Evolutionary conservation across 1,139 yeast genomes (phyloP), one percentile per base, ranked within the genome.

Genomic region (Candida neerlandica): DNA sequence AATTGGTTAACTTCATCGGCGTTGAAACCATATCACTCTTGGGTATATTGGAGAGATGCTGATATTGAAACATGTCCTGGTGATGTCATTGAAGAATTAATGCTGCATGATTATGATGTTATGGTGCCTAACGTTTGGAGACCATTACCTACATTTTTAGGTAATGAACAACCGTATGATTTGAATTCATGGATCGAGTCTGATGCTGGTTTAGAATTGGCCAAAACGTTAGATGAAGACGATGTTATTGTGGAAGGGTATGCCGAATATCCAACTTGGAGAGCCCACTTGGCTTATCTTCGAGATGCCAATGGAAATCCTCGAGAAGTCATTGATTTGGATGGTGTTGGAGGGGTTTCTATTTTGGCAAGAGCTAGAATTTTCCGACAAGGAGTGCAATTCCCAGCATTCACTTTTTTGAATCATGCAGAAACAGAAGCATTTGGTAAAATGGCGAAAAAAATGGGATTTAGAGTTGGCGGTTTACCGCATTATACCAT

Each of bases 1-100:
- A 90, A 90, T 66, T 90, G 96, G 95, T 72, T 90, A 46, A 81
- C 92, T 3, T 78, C 89, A 1, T 80, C 82, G 41, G 91, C 96
- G 0, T 71, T 90, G 54, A 81, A 84, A 60, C 91, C 96, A 1
- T 86, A 89, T 61, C 97, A 90, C 66, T 85, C 95, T 1, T 90
- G 96, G 96, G 96, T 90, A 11, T 87, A 89, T 64, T 90, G 97
- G 97, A 78, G 96, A 67, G 97, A 90, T 65, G 96, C 84, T 2
- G 97, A 90, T 64, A 85, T 90, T 49, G 96, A 89, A 60, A 80
- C 89, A 26, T 84, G 89, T 59, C 96, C 96, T 0, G 88, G 89
- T 15, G 76, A 86, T 42, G 86, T 90, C 43, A 81, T 90, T 55
- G 88, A 90, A 65, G 89, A 84, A 62, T 73, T 90, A 66, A 89